phyloP scores from a whole-genome alignment of 306 rosid species.

The Pyrus betulifolia region DNA sequence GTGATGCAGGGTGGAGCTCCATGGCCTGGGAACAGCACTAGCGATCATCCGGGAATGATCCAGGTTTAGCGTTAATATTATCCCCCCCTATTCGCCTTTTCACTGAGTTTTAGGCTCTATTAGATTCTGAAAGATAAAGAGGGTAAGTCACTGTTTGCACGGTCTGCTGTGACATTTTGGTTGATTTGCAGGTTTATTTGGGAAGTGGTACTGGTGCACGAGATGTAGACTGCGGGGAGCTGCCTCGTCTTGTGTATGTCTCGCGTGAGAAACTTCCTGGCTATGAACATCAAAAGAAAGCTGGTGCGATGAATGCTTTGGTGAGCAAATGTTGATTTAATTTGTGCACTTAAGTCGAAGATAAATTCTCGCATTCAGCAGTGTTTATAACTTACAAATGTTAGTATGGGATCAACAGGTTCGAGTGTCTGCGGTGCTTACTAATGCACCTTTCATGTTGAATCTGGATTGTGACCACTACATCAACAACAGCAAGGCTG shows the following conservation, averaged over 20 bases:
- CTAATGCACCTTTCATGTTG: slow-evolving; percentile 91
- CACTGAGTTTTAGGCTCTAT: no score
- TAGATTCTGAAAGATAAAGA: neutral
- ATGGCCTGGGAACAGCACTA: slow-evolving; percentile 83
- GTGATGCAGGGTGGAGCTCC: slow-evolving; percentile 91
- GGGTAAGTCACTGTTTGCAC: neutral
- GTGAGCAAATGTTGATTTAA: slow-evolving; percentile 37
- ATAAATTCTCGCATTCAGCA: slow-evolving; percentile 1
- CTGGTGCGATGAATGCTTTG: slow-evolving; percentile 94
- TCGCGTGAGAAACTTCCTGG: slow-evolving; percentile 86
- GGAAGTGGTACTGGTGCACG: slow-evolving; percentile 74
- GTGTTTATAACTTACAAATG: slow-evolving; percentile 13
- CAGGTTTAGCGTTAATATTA: slow-evolving; percentile 41
- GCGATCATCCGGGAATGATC: slow-evolving; percentile 96
- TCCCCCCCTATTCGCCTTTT: neutral
- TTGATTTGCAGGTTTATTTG: slow-evolving; percentile 51
- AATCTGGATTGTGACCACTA: slow-evolving; percentile 97
- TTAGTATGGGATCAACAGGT: slow-evolving; percentile 34
- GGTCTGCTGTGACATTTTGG: neutral
- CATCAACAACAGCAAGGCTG: slow-evolving; percentile 83
- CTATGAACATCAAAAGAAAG: slow-evolving; percentile 74
- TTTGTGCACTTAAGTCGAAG: neutral
- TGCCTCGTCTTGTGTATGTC: slow-evolving; percentile 81
- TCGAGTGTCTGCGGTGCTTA: slow-evolving; percentile 92
- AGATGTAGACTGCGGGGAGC: slow-evolving; percentile 67